Conservation (phyloP, 805 yeast genomes). For the Candida suzukii region DNA sequence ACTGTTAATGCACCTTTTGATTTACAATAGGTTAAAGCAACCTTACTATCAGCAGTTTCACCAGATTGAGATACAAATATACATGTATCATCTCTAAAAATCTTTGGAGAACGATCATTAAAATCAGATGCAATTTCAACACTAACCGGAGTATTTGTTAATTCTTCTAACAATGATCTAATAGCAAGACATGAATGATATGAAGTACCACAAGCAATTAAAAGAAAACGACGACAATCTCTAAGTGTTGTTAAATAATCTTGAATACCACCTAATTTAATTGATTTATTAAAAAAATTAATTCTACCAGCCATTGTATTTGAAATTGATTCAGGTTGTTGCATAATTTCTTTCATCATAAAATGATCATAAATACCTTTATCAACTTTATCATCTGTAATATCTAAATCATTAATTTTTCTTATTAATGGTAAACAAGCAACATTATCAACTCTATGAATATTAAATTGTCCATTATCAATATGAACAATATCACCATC, state of each 20-base stretch:
- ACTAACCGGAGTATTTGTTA: conserved; percentile 88
- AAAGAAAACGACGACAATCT: conserved; percentile 89
- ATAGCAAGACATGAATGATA: conserved; percentile 98
- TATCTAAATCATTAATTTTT: conserved; percentile 91
- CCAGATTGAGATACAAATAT: conserved; percentile 98
- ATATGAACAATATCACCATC: conserved; percentile 99
- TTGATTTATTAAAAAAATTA: conserved; percentile 72
- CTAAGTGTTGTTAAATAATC: conserved; percentile 84
- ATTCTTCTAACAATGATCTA: conserved; percentile 91
- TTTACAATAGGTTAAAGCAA: conserved; percentile 89
- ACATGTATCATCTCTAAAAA: conserved; percentile 96
- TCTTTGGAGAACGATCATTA: conserved; percentile 92
- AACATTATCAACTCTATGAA: conserved; percentile 88
- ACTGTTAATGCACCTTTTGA: conserved; percentile 97
- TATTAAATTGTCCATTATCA: conserved; percentile 95
- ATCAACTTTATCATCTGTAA: conserved; percentile 97
- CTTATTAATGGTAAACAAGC: conserved; percentile 87
- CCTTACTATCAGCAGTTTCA: conserved; percentile 96
- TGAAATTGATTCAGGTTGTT: conserved; percentile 96
- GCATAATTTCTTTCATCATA: conserved; percentile 98
- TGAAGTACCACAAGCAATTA: conserved; percentile 99
- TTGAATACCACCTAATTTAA: conserved; percentile 86
- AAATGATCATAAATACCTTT: conserved; percentile 94
- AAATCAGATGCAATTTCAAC: conserved; percentile 94
- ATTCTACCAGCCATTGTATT: conserved; percentile 99